phyloP scores from a whole-genome alignment of 352 stramenopile genomes.

The Globisporangium canariense region DNA sequence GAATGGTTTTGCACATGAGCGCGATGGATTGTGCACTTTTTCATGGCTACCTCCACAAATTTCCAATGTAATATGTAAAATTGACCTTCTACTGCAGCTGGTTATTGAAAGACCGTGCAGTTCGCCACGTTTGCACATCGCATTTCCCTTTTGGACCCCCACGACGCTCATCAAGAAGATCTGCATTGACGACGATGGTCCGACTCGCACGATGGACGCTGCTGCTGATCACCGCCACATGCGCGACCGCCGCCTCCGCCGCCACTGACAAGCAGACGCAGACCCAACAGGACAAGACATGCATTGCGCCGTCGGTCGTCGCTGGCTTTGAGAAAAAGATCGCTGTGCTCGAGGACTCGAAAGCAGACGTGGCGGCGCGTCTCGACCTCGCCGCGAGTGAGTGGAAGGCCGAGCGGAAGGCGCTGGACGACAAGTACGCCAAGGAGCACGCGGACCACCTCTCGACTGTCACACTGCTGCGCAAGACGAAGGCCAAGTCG shows the following conservation, averaged over 20 bases:
- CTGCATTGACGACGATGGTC: conserved; percentile 22
- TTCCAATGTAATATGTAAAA: too few relatives aligned
- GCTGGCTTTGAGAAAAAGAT: conserved; percentile 46
- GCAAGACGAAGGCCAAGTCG: conserved; percentile 20
- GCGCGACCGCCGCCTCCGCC: conserved; percentile 23
- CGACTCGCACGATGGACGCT: conserved; percentile 34
- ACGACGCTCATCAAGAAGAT: not conserved
- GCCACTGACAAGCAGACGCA: conserved; percentile 21
- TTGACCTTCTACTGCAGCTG: too few relatives aligned
- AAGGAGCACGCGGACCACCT: conserved; percentile 30
- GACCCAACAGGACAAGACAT: conserved; percentile 15
- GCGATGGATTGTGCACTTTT: too few relatives aligned
- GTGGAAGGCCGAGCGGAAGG: conserved; percentile 35
- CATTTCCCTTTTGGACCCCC: not conserved
- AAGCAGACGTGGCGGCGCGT: conserved; percentile 34
- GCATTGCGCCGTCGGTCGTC: conserved; percentile 36
- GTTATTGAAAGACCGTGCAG: too few relatives aligned
- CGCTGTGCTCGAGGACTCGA: conserved; percentile 33
- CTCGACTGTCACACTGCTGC: conserved; percentile 16
- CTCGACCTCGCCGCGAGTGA: conserved; percentile 30
- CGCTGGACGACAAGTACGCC: conserved; percentile 30
- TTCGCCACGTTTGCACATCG: not conserved
- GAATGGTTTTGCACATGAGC: too few relatives aligned
- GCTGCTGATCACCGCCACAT: conserved; percentile 28
- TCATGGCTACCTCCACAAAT: too few relatives aligned